Evolutionary conservation across 2,329 filamentous ascomycete genomes (phyloP), one percentile per base, ranked within the genome.

Genomic region (Scleromitrula shiraiana): DNA sequence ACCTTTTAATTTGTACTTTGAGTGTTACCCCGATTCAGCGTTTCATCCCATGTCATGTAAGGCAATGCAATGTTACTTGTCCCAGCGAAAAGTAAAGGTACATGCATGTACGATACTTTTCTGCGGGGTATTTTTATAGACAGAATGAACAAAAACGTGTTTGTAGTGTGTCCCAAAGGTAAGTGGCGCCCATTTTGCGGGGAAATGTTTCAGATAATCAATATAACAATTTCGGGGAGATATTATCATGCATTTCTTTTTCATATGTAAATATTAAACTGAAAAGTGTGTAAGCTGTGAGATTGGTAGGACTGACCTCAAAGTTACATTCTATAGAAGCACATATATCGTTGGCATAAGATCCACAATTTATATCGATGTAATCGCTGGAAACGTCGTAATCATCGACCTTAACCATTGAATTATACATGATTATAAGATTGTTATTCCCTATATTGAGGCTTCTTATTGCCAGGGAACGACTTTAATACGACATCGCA

Each of bases 141-240:
- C 26, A 41, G n/a, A 41, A 17, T 17, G 19, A 5, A 23, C 4
- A 35, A 35, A 41, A 47, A 41, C 44, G 37, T 41, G 44, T 26
- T 14, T 32, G 22, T 40, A 29, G 19, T 32, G 19, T 24, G 15
- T 8, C 5, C 23, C 12, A 35, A 24, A 24, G 7, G 8, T 26
- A 22, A 41, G 36, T 41, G 44, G 44, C 29, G 29, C 22, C 19
- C 17, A 33, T 33, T 47, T 41, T 47, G 37, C 44, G 44, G 44
- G 44, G 44, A 47, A 47, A 17, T 35, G 44, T 35, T 47, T 47
- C 38, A 47, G 29, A 47, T 33, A 33, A 9, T 27, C 14, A 20
- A 27, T 32, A 14, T 10, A 12, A 12, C 20, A 41, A 33, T 41
- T 33, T 33, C 7, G 12, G n/a, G n/a, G n/a, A 41, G 24, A 41